phyloP scores from a whole-genome alignment of 2,329 filamentous ascomycete genomes.

The Aureobasidium vineae region DNA sequence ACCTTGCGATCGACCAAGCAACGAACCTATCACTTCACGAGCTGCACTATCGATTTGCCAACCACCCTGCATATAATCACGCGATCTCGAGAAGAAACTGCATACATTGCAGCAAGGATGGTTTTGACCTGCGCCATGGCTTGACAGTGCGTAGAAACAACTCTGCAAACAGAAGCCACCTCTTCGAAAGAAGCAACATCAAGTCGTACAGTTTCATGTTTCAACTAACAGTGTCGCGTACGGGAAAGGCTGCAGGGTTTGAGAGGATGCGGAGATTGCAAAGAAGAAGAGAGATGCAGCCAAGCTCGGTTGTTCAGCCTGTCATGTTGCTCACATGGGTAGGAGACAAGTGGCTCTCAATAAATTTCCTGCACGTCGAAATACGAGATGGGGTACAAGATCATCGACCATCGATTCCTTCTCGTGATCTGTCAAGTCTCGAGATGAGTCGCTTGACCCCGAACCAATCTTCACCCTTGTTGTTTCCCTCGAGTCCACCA shows the following conservation, averaged over 20 bases:
- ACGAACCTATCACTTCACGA: not conserved
- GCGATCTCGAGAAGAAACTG: not conserved
- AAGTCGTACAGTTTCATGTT: conserved; percentile 19
- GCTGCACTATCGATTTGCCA: conserved; percentile 2
- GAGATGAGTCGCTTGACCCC: conserved; percentile 86
- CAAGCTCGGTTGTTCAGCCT: conserved; percentile 15
- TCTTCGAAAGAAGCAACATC: not conserved
- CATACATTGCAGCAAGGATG: conserved; percentile 9
- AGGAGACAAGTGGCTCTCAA: not conserved
- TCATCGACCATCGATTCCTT: conserved; percentile 30
- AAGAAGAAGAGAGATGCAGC: conserved; percentile 12
- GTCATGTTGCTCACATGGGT: conserved; percentile 6
- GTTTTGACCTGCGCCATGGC: conserved; percentile 12
- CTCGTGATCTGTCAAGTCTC: conserved; percentile 58
- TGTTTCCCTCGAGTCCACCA: conserved; percentile 76
- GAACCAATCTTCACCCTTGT: conserved; percentile 83
- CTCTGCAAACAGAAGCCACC: not conserved
- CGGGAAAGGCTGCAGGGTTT: not conserved
- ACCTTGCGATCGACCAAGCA: conserved; percentile 3
- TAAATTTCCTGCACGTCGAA: not conserved
- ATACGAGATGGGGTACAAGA: conserved; percentile 13
- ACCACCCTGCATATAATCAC: conserved; percentile 20
- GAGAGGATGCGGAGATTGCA: conserved; percentile 8
- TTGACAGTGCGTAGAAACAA: not conserved
- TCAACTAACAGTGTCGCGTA: conserved; percentile 16